Base-by-base conservation (phyloP, 148 eudicot genomes). In the Amaranthus hypochondriacus region DNA sequence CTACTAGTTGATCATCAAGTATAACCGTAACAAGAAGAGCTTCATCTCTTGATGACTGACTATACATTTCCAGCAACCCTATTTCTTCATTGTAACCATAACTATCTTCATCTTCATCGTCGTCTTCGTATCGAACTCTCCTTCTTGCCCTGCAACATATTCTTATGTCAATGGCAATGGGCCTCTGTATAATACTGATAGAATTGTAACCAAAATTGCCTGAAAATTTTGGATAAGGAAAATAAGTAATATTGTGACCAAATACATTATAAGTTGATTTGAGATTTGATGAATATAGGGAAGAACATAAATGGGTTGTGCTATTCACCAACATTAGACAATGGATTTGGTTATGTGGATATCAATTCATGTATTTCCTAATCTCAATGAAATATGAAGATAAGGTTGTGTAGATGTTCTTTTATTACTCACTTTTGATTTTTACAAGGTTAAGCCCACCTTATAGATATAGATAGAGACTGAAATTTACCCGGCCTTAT, bases 61-160 rank as follows among this genome's bases (percentile, higher is more conserved):
- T 90, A 44, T 92, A 92, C 56, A 66, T 11, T 73, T 90, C 98
- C 69, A 92, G 43, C 86, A 86, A 76, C 7, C 86, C 86, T 15
- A 92, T 79, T 72, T 90, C 96, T 21, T 72, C 82, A 70, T 90
- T 92, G 52, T 89, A 78, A 13, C 90, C 91, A 18, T 71, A 68
- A 56, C 81, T 84, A 0, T 75, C 82, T 0, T 83, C 83, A 1
- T 76, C 53, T 4, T 76, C 81, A 0, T 81, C 83, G 4, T 75
- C 73, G 2, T 3, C 69, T 3, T 85, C 86, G n/a, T 74, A 72
- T 71, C 86, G 68, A 48, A 73, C 78, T 73, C 97, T 76, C 60
- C 97, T 71, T 42, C 93, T 79, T 4, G 87, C 89, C 70, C 58
- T 50, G 57, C 82, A 70, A 11, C 10, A 48, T 9, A 59, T 28